Evolutionary conservation across 2,329 filamentous ascomycete genomes (phyloP).

Genomic region (Penicillium sp.): DNA sequence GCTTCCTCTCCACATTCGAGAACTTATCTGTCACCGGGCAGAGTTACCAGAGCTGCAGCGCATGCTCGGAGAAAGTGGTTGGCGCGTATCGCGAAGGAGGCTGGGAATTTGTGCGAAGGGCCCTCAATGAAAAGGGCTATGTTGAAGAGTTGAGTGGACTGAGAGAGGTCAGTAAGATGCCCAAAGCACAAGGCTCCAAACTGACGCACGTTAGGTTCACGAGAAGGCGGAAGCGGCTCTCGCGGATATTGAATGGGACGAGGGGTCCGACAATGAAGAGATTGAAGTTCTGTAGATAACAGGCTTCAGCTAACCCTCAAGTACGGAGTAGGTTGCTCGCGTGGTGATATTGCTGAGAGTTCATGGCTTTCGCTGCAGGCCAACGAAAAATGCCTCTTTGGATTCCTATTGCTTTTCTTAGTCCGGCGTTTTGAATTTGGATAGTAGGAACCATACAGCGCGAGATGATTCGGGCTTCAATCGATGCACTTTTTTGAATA

Average conservation of each 20-base stretch:
- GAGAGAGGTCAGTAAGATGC: conserved; percentile 49
- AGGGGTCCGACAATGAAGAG: conserved; percentile 43
- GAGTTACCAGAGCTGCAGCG: conserved; percentile 64
- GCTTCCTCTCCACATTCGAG: conserved; percentile 62
- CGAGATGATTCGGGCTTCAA: conserved; percentile 92
- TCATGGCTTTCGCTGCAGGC: conserved; percentile 65
- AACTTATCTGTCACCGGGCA: conserved; percentile 59
- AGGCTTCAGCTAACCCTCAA: background rate
- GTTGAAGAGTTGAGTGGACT: conserved; percentile 65
- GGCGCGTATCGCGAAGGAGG: conserved; percentile 55
- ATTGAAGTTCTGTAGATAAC: conserved; percentile 26
- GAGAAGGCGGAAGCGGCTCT: conserved; percentile 48
- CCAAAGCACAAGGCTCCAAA: background rate
- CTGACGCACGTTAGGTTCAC: conserved; percentile 40
- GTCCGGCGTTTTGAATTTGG: conserved; percentile 4
- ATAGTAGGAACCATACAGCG: conserved; percentile 56
- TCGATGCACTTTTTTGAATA: conserved; percentile 79
- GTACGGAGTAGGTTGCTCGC: background rate
- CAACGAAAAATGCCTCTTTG: conserved; percentile 85
- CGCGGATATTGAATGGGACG: conserved; percentile 49
- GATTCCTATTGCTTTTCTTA: conserved; percentile 62
- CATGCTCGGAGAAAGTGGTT: conserved; percentile 60
- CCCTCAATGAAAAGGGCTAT: conserved; percentile 62
- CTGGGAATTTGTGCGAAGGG: conserved; percentile 63
- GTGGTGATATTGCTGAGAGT: conserved; percentile 34